Conservation (phyloP, 1,284 basidiomycete species). For the Sphagnurus paluster region DNA sequence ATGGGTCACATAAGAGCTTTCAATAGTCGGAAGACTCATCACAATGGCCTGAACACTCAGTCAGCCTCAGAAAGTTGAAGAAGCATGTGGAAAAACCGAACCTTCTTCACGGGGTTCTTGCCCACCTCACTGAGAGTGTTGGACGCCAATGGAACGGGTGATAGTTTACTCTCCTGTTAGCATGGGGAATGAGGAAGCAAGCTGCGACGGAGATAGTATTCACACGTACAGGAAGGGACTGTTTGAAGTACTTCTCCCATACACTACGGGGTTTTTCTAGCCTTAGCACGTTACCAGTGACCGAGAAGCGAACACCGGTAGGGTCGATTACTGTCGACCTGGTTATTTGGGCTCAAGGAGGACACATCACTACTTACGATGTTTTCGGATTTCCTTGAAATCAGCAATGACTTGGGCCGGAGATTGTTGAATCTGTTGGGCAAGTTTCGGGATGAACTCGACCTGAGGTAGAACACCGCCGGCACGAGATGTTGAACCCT, state of each 20-base stretch:
- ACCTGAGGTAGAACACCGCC: conserved; percentile 75
- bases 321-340: conserved; percentile 69
- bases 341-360: conserved; percentile 1
- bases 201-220: background rate
- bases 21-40: conserved; percentile 90
- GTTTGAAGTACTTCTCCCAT: conserved; percentile 72
- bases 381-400: conserved; percentile 72
- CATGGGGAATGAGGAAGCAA: conserved; percentile 10
- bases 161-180: conserved; percentile 55
- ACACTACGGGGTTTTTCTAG: conserved; percentile 72
- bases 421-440: conserved; percentile 71
- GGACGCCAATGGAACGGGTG: conserved; percentile 67
- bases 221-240: conserved; percentile 56
- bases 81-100: conserved; percentile 25
- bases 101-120: conserved; percentile 71
- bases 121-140: conserved; percentile 81
- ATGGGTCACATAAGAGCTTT: conserved; percentile 88
- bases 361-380: conserved; percentile 49
- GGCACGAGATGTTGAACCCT: conserved; percentile 74
- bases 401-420: conserved; percentile 73
- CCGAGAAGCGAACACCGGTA: conserved; percentile 81
- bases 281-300: conserved; percentile 82
- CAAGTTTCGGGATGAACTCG: conserved; percentile 79
- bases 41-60: conserved; percentile 67
- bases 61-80: conserved; percentile 10